Evolutionary conservation across 441 rosid species (phyloP).

Genomic region (Hura crepitans): DNA sequence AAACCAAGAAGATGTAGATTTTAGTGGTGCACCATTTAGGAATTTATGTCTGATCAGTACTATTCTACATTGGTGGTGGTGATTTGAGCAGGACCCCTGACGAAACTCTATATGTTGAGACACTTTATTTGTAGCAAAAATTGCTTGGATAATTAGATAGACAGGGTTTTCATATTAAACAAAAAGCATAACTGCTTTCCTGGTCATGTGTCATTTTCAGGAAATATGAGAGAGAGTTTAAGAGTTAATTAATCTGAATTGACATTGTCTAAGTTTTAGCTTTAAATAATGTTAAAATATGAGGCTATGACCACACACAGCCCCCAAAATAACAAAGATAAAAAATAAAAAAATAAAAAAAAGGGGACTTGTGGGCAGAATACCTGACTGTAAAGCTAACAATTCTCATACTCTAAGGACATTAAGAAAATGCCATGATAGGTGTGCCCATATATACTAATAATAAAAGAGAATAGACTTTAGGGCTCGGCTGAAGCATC

Average conservation of each 20-base stretch:
- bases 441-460: not conserved
- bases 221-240: not conserved
- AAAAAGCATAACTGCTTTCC: not conserved
- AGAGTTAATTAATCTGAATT: too few species aligned
- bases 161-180: not conserved
- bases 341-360: too few species aligned
- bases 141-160: conserved; percentile 15
- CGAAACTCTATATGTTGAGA: conserved; percentile 9
- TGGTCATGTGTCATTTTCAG: not conserved
- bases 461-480: not conserved
- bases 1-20: conserved; percentile 18
- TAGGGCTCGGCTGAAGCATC: conserved; percentile 15
- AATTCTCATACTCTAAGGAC: not conserved
- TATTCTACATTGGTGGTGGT: conserved; percentile 22
- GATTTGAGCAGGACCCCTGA: conserved; percentile 38
- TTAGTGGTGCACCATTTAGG: conserved; percentile 27
- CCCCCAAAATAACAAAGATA: not conserved
- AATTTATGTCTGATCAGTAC: conserved; percentile 13
- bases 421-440: not conserved
- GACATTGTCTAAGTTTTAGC: not conserved
- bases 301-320: too few species aligned
- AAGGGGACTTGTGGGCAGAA: too few species aligned
- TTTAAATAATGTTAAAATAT: not conserved
- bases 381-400: not conserved
- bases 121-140: conserved; percentile 8